Evolutionary conservation across 225 moss, liverwort and hornwort species (phyloP), one percentile per base, ranked within the genome.

Genomic region (Straminergon stramineum): DNA sequence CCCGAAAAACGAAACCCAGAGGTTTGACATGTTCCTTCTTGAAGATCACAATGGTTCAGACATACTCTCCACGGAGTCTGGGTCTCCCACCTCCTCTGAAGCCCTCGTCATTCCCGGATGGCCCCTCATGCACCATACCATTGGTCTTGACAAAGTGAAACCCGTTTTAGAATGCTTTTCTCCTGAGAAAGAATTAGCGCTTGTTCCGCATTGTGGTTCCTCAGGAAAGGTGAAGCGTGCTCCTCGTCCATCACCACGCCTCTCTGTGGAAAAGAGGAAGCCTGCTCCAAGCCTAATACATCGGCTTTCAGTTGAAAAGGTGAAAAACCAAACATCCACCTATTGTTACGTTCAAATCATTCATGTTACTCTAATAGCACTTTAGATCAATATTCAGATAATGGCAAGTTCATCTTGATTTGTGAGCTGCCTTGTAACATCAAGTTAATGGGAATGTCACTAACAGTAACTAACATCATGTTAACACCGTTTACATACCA

Each of bases 91-190:
- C 53, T 23, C 16, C n/a, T 61, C 31, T 32, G 89, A 91, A 53
- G 90, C 89, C 4, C 6, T 90, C 22, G 32, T 41, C 19, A 26
- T 76, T 73, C 91, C 91, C 10, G 95, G 95, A 17, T 95, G 95
- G 95, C 95, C 95, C 12, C 91, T 95, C 45, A 75, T 93, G 91
- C 93, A 91, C 77, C 89, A 84, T 23, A 64, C 87, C 60, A 91
- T 95, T 13, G 85, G 90, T 15, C 82, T 88, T 23, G 92, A 90
- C 41, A 94, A 81, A 83, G 63, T 48, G 52, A 85, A 88, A 51
- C 89, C 90, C 45, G 84, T 55, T 76, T 65, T 86, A 11, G 79
- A 87, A 45, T 43, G 75, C 41, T 76, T 81, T 62, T 79, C 83
- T 57, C 39, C 60, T 34, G 81, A 92, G 32, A 77, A 58, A 35